Evolutionary conservation across 139 green algal genomes (phyloP).

Genomic region (Gonium pectorale): DNA sequence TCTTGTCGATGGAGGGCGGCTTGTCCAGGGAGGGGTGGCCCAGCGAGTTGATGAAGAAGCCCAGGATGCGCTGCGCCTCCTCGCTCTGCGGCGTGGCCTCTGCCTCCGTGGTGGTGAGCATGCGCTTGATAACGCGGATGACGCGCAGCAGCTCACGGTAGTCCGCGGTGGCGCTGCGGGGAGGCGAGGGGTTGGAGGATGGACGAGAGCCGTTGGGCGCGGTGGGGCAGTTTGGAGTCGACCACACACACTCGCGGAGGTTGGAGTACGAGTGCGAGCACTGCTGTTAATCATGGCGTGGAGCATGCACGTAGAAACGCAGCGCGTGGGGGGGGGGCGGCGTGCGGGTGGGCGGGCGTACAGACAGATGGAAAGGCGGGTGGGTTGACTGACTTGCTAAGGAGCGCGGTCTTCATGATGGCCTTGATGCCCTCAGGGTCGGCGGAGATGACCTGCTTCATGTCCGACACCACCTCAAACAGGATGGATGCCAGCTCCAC

Average conservation of each 20-base stretch:
- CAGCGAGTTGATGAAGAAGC: conserved; percentile 80
- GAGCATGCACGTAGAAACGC: no score
- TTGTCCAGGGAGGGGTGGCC: conserved; percentile 71
- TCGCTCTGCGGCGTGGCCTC: conserved; percentile 70
- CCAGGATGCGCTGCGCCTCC: conserved; percentile 80
- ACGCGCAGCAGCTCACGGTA: conserved; percentile 55
- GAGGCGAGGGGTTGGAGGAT: not conserved
- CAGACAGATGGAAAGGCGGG: not conserved
- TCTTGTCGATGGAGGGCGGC: conserved; percentile 72
- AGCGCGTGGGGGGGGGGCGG: not conserved
- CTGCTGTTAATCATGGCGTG: not conserved
- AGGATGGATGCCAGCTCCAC: conserved; percentile 50
- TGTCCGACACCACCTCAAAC: conserved; percentile 60
- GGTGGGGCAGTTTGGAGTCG: no score
- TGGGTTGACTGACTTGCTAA: conserved; percentile 29
- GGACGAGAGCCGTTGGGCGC: no score
- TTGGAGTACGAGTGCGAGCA: not conserved
- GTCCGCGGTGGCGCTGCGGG: conserved; percentile 53
- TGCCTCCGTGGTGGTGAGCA: conserved; percentile 56
- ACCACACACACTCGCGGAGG: no score
- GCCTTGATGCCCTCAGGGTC: conserved; percentile 56
- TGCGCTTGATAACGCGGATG: conserved; percentile 60
- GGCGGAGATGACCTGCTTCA: conserved; percentile 50
- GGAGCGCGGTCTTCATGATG: conserved; percentile 42
- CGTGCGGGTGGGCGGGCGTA: no score